Evolutionary conservation across 2,329 filamentous ascomycete species (phyloP), one percentile per base, ranked within the genome.

Genomic region (Setomelanomma holmii): DNA sequence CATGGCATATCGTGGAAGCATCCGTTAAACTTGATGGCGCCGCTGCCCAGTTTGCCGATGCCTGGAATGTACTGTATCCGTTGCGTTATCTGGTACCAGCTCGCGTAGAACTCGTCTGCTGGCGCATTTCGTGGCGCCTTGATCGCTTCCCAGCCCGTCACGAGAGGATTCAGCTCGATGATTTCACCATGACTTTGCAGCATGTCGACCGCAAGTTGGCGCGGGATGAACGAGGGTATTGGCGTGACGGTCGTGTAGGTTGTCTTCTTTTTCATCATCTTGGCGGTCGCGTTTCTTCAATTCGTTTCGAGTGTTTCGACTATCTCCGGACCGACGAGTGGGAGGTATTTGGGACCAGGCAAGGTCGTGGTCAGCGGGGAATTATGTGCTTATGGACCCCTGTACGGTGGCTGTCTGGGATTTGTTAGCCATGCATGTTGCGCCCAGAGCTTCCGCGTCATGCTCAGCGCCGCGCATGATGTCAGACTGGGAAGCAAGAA

Each of bases 1-100:
- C 86, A 89, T 2, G 87, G 85, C 79, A 89, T 84, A 70, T 89
- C 82, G 67, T 90, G 87, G 69, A 90, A 90, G 67, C 86, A 88
- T 53, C 85, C 87, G 54, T 85, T 88, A 76, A 90, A 90, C 40
- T 79, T 81, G 73, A 90, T 87, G 66, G 84, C 84, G 67, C 85
- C 82, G 3, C 84, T 84, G 20, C 86, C 86, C 53, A 87, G 79
- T 73, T 79, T 85, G 60, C 87, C 87, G 49, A 89, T 76, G 27
- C 87, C 87, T 0, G 87, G 87, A 5, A 89, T 76, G 61, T 86
- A 84, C 68, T 89, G 86, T 53, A 90, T 86, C 64, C 86, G 82
- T 78, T 90, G 82, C 51, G 78, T 82, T 66, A 90, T 89, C 73
- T 89, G 86, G 71, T 90, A 90, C 87, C 87, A 90, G 23, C 87